Evolutionary conservation across 352 stramenopile genomes (phyloP), one percentile per base, ranked within the genome.

Genomic region (Blastocystis sp.): DNA sequence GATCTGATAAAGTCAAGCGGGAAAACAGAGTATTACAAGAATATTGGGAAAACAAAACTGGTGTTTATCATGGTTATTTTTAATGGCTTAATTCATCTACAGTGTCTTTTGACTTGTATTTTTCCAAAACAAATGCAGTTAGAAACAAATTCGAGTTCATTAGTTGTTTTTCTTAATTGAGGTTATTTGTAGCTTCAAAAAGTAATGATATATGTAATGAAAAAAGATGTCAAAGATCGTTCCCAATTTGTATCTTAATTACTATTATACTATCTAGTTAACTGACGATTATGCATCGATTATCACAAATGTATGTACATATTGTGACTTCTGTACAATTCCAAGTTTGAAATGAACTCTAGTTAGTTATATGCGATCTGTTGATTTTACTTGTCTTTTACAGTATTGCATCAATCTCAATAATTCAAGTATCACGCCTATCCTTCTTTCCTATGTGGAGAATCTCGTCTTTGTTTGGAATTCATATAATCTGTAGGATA

Each of bases 341-440:
- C 20, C 55, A 20, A 13, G 65, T 13, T 39, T 26, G 5, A n/a
- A 11, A 9, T 85, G n/a, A 68, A 4, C 6, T 11, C 4, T 66
- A 85, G 73, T 85, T 55, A 85, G 43, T n/a, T 85, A 85, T 43
- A 85, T 85, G 73, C 59, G 63, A 30, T 43, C 53, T 24, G 53
- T 85, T 9, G 73, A 85, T 43, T 85, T 85, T 55, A 65, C 73
- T 34, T 53, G 55, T 43, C 43, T 85, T 16, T 16, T 85, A 5
- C 43, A 85, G 53, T 85, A 85, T 55, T 85, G 63, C 50, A 66
- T 85, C 13, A 30, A 85, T 30, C 47, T 85, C 1, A 66, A 85
- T 20, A 85, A 85, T 37, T 45, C 20, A 8, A 24, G 20, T 24
- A 24, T 85, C 34, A 85, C 73, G 26, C 73, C 73, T 24, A 85